Evolutionary conservation across 2,329 filamentous ascomycete species (phyloP).

Genomic region (Talaromyces islandicus): DNA sequence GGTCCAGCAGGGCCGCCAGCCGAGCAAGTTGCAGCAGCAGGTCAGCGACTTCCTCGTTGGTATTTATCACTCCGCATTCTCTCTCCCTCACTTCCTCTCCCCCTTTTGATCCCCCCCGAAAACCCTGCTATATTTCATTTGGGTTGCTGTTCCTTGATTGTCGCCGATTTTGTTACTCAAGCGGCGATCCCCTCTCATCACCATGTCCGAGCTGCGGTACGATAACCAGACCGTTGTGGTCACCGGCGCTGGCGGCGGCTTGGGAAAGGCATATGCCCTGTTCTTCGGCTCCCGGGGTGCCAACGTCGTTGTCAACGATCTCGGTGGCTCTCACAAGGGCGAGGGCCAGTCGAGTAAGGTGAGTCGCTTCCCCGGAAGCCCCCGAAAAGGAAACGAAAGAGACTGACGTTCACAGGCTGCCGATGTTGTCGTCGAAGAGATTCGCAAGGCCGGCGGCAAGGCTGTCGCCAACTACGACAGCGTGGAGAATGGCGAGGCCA

Average conservation of each 20-base stretch:
- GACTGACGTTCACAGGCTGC: conserved; percentile 52
- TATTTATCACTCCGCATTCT: background rate
- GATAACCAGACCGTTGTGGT: conserved; percentile 87
- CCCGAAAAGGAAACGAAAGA: background rate
- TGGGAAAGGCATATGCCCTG: conserved; percentile 74
- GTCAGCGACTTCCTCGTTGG: background rate
- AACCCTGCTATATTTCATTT: background rate
- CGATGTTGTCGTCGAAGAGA: conserved; percentile 44
- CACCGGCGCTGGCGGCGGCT: conserved; percentile 75
- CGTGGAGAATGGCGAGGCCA: conserved; percentile 78
- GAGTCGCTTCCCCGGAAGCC: conserved; percentile 21
- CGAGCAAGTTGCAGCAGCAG: background rate
- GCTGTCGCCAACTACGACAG: conserved; percentile 95
- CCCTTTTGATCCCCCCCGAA: background rate
- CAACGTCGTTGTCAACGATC: conserved; percentile 93
- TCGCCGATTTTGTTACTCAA: background rate
- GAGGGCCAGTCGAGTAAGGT: conserved; percentile 85
- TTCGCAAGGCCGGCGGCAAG: conserved; percentile 79
- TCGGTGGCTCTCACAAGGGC: conserved; percentile 88
- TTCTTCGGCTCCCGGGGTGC: conserved; percentile 92
- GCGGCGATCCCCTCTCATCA: conserved; percentile 13
- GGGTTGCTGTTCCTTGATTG: background rate
- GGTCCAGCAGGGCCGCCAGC: background rate
- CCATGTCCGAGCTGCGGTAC: conserved; percentile 69
- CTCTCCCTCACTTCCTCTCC: background rate